Conservation (phyloP, 768 basidiomycete species). For the Boletus rufocinnamomeus region DNA sequence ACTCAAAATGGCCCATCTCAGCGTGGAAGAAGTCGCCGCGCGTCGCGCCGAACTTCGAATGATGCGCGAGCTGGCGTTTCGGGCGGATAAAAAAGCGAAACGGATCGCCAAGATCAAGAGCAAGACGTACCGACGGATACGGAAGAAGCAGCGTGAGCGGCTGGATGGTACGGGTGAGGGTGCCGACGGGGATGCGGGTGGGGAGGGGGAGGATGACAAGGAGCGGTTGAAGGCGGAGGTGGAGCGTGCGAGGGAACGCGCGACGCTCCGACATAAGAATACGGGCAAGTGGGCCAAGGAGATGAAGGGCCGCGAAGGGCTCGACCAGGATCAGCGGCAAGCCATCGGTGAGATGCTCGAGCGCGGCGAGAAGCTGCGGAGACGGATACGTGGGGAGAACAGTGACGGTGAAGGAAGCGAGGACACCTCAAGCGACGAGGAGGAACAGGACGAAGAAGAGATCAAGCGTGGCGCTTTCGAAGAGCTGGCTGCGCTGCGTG, state of each 20-base stretch:
- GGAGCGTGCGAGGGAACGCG: constrained; percentile 83
- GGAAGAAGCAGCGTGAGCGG: constrained; percentile 74
- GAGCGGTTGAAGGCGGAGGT: constrained; percentile 67
- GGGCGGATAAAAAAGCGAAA: constrained; percentile 88
- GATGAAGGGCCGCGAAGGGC: constrained; percentile 69
- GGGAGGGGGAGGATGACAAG: constrained; percentile 46
- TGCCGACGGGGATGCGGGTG: constrained; percentile 11
- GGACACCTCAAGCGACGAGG: constrained; percentile 42
- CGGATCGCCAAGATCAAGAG: constrained; percentile 95
- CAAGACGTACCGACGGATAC: constrained; percentile 85
- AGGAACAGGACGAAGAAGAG: constrained; percentile 40
- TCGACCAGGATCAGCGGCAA: constrained; percentile 58
- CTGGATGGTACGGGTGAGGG: constrained; percentile 49
- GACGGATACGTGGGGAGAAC: constrained; percentile 71
- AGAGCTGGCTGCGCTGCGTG: constrained; percentile 60
- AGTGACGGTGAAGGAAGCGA: constrained; percentile 56
- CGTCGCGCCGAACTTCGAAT: constrained; percentile 80
- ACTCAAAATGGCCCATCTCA: constrained; percentile 80
- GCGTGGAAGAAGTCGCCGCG: constrained; percentile 81
- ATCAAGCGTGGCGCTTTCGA: constrained; percentile 76
- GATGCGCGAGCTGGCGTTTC: constrained; percentile 92
- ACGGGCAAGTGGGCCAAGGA: constrained; percentile 87
- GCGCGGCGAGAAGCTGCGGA: constrained; percentile 73
- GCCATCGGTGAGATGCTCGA: constrained; percentile 87
- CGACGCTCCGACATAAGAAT: constrained; percentile 84